Conservation (phyloP, 805 yeast species). For the Komagataella mondaviorum region DNA sequence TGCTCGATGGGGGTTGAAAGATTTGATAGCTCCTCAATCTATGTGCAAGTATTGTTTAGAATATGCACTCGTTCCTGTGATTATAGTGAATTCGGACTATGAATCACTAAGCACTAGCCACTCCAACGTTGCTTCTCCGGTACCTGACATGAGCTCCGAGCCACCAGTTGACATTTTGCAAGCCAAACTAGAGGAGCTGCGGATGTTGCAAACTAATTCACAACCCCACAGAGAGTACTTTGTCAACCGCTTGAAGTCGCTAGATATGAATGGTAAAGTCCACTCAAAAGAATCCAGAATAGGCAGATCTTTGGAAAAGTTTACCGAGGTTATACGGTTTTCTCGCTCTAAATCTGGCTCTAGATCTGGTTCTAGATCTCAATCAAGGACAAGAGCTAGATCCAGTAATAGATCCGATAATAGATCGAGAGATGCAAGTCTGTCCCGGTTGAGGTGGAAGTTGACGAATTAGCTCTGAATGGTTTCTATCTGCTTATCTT, state of each 20-base stretch:
- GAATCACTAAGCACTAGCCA: slow-evolving; percentile 7
- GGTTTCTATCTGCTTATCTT: background rate
- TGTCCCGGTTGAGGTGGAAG: background rate
- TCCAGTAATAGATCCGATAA: background rate
- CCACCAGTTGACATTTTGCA: background rate
- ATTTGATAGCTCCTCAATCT: slow-evolving; percentile 25
- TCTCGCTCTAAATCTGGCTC: background rate
- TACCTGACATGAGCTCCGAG: background rate
- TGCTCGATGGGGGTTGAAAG: slow-evolving; percentile 23
- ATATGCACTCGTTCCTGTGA: slow-evolving; percentile 29
- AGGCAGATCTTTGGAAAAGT: background rate
- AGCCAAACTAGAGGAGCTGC: background rate
- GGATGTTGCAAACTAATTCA: background rate
- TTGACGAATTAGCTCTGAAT: background rate
- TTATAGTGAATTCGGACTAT: slow-evolving; percentile 26
- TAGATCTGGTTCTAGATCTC: background rate
- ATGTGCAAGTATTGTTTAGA: slow-evolving; percentile 34
- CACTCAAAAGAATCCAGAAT: background rate
- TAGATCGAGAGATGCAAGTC: background rate
- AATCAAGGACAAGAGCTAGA: background rate
- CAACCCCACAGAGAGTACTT: background rate
- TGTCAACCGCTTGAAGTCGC: background rate
- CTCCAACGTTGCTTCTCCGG: background rate
- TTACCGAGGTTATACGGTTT: background rate
- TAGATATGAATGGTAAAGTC: background rate